Conservation (phyloP, 768 basidiomycete genomes). For the Tulasnella sp. region DNA sequence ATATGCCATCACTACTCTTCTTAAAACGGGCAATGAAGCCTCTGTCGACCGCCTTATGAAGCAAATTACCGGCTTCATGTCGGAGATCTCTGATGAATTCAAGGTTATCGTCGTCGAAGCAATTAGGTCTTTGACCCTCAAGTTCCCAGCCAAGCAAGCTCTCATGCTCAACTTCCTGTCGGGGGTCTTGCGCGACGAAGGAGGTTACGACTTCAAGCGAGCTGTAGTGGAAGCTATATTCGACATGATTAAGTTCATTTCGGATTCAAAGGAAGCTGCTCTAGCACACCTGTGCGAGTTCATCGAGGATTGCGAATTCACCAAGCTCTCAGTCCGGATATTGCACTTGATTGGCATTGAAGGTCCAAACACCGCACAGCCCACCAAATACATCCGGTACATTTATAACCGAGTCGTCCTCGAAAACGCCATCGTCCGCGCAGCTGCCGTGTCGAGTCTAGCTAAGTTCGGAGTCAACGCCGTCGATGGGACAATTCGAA, state of each 20-base stretch:
- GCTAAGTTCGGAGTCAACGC: slow-evolving; percentile 96
- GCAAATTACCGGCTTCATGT: slow-evolving; percentile 98
- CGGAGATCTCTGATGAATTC: slow-evolving; percentile 99
- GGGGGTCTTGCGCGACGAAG: slow-evolving; percentile 94
- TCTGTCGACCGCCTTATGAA: slow-evolving; percentile 99
- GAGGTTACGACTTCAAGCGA: slow-evolving; percentile 99
- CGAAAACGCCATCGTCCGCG: slow-evolving; percentile 96
- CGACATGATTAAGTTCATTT: slow-evolving; percentile 99
- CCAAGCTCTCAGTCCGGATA: slow-evolving; percentile 95
- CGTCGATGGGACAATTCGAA: slow-evolving; percentile 68
- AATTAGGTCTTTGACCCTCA: slow-evolving; percentile 95
- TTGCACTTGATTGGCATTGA: slow-evolving; percentile 92
- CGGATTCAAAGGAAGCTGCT: slow-evolving; percentile 94
- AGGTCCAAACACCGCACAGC: slow-evolving; percentile 93
- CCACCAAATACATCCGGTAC: slow-evolving; percentile 97
- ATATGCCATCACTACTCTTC: slow-evolving; percentile 95
- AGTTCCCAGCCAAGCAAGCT: slow-evolving; percentile 94
- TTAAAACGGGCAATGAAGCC: slow-evolving; percentile 99
- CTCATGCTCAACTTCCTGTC: slow-evolving; percentile 97
- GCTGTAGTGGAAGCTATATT: slow-evolving; percentile 99
- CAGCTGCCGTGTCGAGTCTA: slow-evolving; percentile 89
- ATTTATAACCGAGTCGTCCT: slow-evolving; percentile 99
- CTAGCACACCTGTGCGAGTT: slow-evolving; percentile 98
- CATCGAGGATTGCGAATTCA: slow-evolving; percentile 99
- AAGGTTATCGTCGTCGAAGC: slow-evolving; percentile 99